phyloP scores from a whole-genome alignment of 2,329 filamentous ascomycete genomes.

The Aspergillus sp. region DNA sequence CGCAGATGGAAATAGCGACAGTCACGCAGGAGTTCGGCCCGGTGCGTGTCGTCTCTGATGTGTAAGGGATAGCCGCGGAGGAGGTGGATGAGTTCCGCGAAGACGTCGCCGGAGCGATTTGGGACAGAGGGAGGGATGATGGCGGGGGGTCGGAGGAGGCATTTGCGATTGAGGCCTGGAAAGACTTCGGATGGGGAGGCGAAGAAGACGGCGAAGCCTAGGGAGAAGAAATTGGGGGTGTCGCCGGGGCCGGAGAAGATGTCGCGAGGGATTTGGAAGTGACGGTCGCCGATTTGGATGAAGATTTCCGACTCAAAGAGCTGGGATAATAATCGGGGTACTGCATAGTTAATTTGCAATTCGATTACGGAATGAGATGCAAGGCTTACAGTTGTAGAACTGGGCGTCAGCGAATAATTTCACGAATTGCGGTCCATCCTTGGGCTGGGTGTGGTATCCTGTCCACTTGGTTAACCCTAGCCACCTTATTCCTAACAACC shows the following conservation, averaged over 20 bases:
- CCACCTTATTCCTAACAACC: background rate
- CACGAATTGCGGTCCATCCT: constrained; percentile 82
- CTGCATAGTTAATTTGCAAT: constrained; percentile 36
- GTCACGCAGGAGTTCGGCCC: constrained; percentile 72
- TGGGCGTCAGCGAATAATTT: constrained; percentile 91
- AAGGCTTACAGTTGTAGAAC: constrained; percentile 72
- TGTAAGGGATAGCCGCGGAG: constrained; percentile 78
- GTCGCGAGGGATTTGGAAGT: constrained; percentile 87
- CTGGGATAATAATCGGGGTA: constrained; percentile 84
- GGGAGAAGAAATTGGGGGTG: constrained; percentile 90
- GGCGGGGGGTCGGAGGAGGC: constrained; percentile 78
- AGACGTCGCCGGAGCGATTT: constrained; percentile 75
- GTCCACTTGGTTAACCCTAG: constrained; percentile 3
- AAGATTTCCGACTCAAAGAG: constrained; percentile 90
- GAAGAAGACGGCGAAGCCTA: constrained; percentile 87
- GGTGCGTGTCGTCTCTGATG: constrained; percentile 71
- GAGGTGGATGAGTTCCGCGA: constrained; percentile 75
- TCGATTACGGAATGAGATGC: too few species aligned
- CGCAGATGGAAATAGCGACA: constrained; percentile 92
- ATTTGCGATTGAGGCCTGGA: constrained; percentile 73
- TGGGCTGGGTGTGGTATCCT: constrained; percentile 72
- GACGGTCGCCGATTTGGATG: constrained; percentile 78
- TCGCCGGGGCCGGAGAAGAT: constrained; percentile 82
- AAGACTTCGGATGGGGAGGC: constrained; percentile 74
- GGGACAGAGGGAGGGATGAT: constrained; percentile 79